A percentile compares a stretch with the other conserved stretches of the same genome.
These are phyloP conservation scores for Coemansia sp. DNA, from an alignment of 192 early-diverging fungal genomes.

Conservation along the genomic window DNA sequence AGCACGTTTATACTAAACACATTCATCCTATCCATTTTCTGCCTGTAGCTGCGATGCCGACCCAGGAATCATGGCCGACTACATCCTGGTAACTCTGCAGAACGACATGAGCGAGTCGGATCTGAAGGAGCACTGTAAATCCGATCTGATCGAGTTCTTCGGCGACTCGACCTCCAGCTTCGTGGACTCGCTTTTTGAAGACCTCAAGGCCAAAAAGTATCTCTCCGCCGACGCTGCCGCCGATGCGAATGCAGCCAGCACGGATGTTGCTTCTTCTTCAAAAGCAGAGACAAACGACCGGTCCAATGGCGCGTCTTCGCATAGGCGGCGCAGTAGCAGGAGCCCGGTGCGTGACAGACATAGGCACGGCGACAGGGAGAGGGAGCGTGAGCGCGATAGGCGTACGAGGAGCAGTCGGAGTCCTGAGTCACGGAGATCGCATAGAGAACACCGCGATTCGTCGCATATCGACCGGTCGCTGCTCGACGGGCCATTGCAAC, in stretches of 20 bases:
- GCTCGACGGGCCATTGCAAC: conserved; percentile 31
- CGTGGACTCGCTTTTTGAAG: conserved; percentile 33
- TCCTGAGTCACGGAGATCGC: background rate
- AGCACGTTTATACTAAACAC: too few relatives aligned
- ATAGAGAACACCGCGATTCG: conserved; percentile 1
- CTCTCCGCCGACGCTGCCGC: background rate
- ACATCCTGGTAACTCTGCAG: conserved; percentile 40
- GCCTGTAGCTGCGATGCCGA: conserved; percentile 35
- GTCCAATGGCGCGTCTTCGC: conserved; percentile 3
- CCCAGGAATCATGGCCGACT: conserved; percentile 46
- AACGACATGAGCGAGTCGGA: conserved; percentile 39
- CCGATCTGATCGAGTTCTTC: conserved; percentile 42
- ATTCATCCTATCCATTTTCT: too few relatives aligned
- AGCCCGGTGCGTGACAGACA: conserved; percentile 16
- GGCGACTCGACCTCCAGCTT: conserved; percentile 31
- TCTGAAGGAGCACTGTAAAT: conserved; percentile 35
- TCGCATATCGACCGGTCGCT: conserved; percentile 2
- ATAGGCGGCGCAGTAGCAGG: conserved; percentile 25
- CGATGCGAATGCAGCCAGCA: background rate
- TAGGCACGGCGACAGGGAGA: conserved; percentile 13
- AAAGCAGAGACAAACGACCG: too few relatives aligned
- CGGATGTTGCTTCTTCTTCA: too few relatives aligned
- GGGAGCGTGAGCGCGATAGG: background rate
- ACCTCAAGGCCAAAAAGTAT: conserved; percentile 25
- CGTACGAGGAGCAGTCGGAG: conserved; percentile 9